A percentile compares a stretch with the other conserved stretches of the same genome.
These are phyloP conservation scores for Colletotrichum limetticola DNA, from an alignment of 2,329 filamentous ascomycete species.

Conservation along the genomic window DNA sequence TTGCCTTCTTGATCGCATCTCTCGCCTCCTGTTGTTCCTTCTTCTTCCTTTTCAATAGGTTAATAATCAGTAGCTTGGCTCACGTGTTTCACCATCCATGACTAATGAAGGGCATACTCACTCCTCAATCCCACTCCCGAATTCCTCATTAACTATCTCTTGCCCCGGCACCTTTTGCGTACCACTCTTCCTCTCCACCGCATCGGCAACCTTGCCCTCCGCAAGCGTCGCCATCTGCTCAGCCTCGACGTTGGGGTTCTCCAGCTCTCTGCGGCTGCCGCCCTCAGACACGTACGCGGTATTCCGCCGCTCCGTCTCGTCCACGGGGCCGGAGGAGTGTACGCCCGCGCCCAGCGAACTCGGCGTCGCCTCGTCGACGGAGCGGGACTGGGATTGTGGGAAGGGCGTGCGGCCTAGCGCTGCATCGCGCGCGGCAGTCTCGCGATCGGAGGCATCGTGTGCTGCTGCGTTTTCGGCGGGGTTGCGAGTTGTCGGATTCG, in stretches of 20 bases:
- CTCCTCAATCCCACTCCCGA: constrained; percentile 37
- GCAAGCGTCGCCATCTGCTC: constrained; percentile 39
- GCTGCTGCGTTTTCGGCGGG: constrained; percentile 22
- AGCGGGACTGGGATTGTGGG: constrained; percentile 9
- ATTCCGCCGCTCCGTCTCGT: constrained; percentile 34
- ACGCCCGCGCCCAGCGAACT: constrained; percentile 37
- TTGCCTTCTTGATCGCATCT: constrained; percentile 35
- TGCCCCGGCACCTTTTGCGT: constrained; percentile 37
- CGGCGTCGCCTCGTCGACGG: constrained; percentile 33
- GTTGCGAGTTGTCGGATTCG: constrained; percentile 19
- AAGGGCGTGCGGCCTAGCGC: constrained; percentile 29
- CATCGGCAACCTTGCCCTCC: constrained; percentile 41
- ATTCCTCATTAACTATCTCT: constrained; percentile 35
- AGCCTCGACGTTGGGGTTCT: constrained; percentile 40
- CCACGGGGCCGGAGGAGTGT: constrained; percentile 35
- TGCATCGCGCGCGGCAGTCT: constrained; percentile 19
- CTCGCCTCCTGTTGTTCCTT: constrained; percentile 38
- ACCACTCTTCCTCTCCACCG: constrained; percentile 39
- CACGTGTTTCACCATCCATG: neutral
- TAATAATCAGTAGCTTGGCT: neutral
- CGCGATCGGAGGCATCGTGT: neutral
- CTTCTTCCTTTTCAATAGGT: constrained; percentile 36
- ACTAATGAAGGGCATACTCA: constrained; percentile 1
- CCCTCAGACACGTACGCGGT: constrained; percentile 20
- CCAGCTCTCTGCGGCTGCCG: neutral